Evolutionary conservation across 768 basidiomycete genomes (phyloP).

Genomic region (Phanerodontia chrysosporium): DNA sequence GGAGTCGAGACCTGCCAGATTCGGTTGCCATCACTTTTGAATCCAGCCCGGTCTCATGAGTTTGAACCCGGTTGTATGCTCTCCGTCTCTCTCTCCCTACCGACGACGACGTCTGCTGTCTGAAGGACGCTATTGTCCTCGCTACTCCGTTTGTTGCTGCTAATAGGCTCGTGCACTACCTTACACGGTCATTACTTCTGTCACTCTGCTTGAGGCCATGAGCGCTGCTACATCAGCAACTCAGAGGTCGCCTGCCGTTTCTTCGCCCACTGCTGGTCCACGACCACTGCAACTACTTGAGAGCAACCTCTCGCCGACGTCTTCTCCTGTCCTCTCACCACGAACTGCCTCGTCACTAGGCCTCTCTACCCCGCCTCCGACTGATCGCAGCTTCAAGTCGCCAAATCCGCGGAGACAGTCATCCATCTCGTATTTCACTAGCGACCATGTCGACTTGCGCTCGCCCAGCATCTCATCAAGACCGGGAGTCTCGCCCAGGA

Average conservation of each 20-base stretch:
- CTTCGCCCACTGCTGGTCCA: constrained; percentile 30
- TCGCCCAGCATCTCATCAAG: constrained; percentile 13
- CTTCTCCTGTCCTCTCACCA: constrained; percentile 25
- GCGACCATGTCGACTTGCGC: constrained; percentile 26
- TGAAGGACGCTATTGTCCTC: not conserved
- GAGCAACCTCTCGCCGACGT: constrained; percentile 27
- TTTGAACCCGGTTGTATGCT: not conserved
- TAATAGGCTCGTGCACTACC: not conserved
- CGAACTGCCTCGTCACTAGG: constrained; percentile 14
- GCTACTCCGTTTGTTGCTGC: not conserved
- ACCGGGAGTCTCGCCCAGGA: constrained; percentile 11
- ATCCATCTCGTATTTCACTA: constrained; percentile 47
- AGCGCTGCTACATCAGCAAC: not conserved
- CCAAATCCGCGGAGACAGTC: constrained; percentile 39
- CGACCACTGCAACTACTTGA: constrained; percentile 47
- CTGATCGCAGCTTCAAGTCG: constrained; percentile 16
- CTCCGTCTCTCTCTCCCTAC: not conserved
- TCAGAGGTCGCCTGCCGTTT: constrained; percentile 5
- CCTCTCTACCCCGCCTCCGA: constrained; percentile 20
- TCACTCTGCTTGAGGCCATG: not conserved
- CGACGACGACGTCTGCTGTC: constrained; percentile 1
- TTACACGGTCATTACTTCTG: constrained; percentile 9
- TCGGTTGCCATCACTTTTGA: constrained; percentile 3
- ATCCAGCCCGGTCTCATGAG: not conserved
- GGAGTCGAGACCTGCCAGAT: not conserved